Conservation (phyloP, 768 basidiomycete species). For the Termitomyces sp. region DNA sequence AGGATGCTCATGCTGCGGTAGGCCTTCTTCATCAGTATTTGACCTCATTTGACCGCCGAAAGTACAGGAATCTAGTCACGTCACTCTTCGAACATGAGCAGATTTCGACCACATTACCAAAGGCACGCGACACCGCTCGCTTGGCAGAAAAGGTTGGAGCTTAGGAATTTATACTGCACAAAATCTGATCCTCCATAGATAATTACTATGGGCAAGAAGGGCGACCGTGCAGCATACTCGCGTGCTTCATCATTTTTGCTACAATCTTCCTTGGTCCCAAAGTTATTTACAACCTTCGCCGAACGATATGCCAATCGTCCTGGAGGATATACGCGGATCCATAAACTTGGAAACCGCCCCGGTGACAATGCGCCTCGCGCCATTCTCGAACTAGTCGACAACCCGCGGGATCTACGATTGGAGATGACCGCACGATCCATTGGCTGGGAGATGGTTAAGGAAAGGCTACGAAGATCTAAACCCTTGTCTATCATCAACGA, state of each 20-base stretch:
- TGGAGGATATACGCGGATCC: constrained; percentile 94
- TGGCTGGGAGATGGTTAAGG: constrained; percentile 75
- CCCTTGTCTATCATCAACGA: constrained; percentile 47
- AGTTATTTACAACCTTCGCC: constrained; percentile 78
- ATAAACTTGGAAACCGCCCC: constrained; percentile 82
- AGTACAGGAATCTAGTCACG: constrained; percentile 82
- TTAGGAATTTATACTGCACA: neutral
- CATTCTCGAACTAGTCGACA: constrained; percentile 93
- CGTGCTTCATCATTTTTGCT: constrained; percentile 80
- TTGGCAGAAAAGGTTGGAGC: constrained; percentile 82
- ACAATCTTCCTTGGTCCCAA: constrained; percentile 66
- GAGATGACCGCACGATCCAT: constrained; percentile 87
- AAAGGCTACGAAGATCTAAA: constrained; percentile 43
- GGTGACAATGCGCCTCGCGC: constrained; percentile 95
- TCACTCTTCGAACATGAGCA: constrained; percentile 93
- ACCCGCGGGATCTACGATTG: constrained; percentile 81
- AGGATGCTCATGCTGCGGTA: constrained; percentile 92
- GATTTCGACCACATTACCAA: constrained; percentile 93
- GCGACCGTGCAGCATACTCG: constrained; percentile 62
- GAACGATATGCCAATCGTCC: constrained; percentile 76
- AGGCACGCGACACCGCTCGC: constrained; percentile 88
- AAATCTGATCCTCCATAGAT: constrained; percentile 44
- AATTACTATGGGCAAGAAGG: constrained; percentile 90
- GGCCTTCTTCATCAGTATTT: neutral
- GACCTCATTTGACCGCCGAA: constrained; percentile 7